Evolutionary conservation across 768 basidiomycete genomes (phyloP).

Genomic region (Trametes elegans): DNA sequence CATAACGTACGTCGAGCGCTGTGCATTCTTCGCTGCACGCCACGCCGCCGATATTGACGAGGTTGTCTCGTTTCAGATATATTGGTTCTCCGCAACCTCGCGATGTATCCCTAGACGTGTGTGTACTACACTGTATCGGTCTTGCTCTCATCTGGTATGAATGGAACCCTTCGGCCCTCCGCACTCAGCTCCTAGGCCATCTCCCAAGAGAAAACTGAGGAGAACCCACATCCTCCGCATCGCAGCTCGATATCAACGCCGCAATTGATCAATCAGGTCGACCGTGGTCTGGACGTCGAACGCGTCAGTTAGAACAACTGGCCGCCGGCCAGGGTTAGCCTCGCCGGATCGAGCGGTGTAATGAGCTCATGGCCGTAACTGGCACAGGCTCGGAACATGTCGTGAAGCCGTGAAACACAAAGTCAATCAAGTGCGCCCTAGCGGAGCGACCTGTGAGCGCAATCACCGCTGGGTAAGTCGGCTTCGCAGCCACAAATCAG

Average conservation of each 20-base stretch:
- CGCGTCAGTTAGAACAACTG: too few relatives aligned
- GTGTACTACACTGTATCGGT: conserved; percentile 4
- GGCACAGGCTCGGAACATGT: not conserved
- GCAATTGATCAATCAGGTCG: too few relatives aligned
- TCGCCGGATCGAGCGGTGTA: not conserved
- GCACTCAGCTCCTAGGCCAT: too few relatives aligned
- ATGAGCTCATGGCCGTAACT: not conserved
- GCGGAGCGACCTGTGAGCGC: not conserved
- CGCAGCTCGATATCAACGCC: conserved; percentile 1
- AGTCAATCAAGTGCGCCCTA: too few relatives aligned
- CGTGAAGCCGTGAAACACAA: not conserved
- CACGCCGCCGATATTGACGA: not conserved
- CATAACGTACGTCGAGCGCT: not conserved
- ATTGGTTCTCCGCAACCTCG: not conserved
- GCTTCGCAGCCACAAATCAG: conserved; percentile 3
- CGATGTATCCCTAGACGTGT: conserved; percentile 10
- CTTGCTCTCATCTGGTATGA: not conserved
- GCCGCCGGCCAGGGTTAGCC: too few relatives aligned
- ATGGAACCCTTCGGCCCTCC: too few relatives aligned
- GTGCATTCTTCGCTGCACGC: not conserved
- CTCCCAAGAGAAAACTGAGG: too few relatives aligned
- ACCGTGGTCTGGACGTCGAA: too few relatives aligned
- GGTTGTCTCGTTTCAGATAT: not conserved
- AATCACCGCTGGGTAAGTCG: not conserved
- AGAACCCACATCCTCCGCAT: not conserved